Evolutionary conservation across 768 basidiomycete species (phyloP).

Genomic region (Termitomyces sp.): DNA sequence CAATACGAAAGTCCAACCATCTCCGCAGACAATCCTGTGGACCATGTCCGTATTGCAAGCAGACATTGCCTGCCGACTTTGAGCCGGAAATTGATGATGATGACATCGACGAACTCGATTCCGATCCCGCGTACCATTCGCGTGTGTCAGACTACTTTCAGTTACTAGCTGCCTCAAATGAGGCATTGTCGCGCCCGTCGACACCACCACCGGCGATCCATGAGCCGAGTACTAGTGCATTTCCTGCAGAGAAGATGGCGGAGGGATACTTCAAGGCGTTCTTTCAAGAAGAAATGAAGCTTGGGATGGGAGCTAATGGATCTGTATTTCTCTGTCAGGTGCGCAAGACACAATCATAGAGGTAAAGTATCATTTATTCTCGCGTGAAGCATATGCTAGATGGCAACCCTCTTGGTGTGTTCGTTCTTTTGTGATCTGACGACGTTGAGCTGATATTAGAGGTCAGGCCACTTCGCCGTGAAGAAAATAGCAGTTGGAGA

Average conservation of each 20-base stretch:
- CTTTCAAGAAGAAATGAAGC: slow-evolving; percentile 81
- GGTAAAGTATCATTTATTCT: background rate
- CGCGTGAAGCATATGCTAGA: slow-evolving; percentile 39
- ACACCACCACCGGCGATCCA: slow-evolving; percentile 33
- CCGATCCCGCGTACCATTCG: slow-evolving; percentile 38
- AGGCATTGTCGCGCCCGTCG: slow-evolving; percentile 47
- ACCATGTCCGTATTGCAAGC: slow-evolving; percentile 74
- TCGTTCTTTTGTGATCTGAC: slow-evolving; percentile 1
- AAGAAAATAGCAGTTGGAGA: slow-evolving; percentile 96
- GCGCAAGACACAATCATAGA: slow-evolving; percentile 8
- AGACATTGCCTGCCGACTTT: slow-evolving; percentile 44
- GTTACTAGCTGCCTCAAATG: slow-evolving; percentile 66
- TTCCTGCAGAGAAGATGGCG: slow-evolving; percentile 72
- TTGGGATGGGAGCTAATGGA: slow-evolving; percentile 96
- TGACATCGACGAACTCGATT: slow-evolving; percentile 24
- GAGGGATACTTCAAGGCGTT: slow-evolving; percentile 92
- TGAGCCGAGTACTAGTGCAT: slow-evolving; percentile 28
- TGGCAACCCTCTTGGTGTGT: slow-evolving; percentile 73
- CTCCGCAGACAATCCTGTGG: slow-evolving; percentile 16
- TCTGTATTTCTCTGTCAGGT: slow-evolving; percentile 87
- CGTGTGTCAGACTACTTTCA: slow-evolving; percentile 79
- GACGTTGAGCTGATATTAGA: background rate
- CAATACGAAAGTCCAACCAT: slow-evolving; percentile 41
- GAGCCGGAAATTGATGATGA: slow-evolving; percentile 19
- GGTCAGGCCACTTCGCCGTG: slow-evolving; percentile 77